Evolutionary conservation across 75 land plant genomes (phyloP), one percentile per base, ranked within the genome.

Genomic region (Cupressus sempervirens): DNA sequence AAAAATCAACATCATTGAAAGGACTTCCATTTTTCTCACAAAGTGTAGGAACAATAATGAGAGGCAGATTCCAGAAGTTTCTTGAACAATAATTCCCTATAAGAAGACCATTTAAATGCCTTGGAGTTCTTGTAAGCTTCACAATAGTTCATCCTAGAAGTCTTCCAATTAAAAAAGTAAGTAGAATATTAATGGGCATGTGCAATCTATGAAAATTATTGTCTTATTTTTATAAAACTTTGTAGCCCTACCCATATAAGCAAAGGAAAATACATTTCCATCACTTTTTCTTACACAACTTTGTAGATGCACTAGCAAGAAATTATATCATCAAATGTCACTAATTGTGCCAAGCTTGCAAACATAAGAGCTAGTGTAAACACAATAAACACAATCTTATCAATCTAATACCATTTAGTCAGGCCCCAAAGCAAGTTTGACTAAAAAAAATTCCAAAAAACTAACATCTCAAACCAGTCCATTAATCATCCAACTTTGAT

Each of bases 1-100:
- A 95, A 38, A 84, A 85, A 88, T 88, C 86, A 83, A 86, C 87
- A 76, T 86, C 87, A 77, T 93, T 93, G 88, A 95, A 94, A n/a
- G 94, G 97, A 84, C 93, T 93, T 29, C 89, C 92, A 83, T 87
- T 89, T 68, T 77, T 46, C 45, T 77, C 48, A 77, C 97, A 95
- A 52, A 95, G 90, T 52, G 96, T 90, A 41, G 97, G 94, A 48
- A 94, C 65, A 52, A 95, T 88, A 35, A 95, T 86, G 12, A 95
- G 86, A 85, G 85, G 92, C 79, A 95, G 18, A 84, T 93, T 95
- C 23, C 97, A 93, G 30, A 95, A 23, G 53, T 95, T 95, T 72
- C 95, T 95, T 95, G 89, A 92, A 75, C 95, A 87, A 88, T 94
- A 93, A 41, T 92, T 93, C 35, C 93, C 95, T 62, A 95, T 15